Base-by-base conservation (phyloP, 768 basidiomycete genomes). In the Mycena rebaudengoi region DNA sequence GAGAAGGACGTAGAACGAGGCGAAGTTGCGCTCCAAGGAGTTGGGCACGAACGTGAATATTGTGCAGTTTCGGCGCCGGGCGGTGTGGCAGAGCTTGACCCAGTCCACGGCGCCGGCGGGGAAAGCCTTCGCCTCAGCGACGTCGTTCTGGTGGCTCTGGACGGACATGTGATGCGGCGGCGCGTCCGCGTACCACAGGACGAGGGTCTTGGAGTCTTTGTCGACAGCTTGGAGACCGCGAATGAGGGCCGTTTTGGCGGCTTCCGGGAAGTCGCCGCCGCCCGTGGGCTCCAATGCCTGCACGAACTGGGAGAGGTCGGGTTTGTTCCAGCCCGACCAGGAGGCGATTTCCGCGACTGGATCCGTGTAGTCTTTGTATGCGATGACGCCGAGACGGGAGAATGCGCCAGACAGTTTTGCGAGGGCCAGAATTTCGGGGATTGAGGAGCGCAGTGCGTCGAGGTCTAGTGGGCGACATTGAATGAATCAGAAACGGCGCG, bases 131-230 rank as follows among this genome's bases (percentile, higher is more conserved):
- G 23, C 51, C 48, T 74, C 72, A 13, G 40, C 39, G 30, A 41
- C 58, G 51, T 66, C 57, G 54, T 74, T 73, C 14, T 58, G 41
- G 65, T 23, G 25, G 50, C 61, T 65, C 39, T 49, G 44, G 53
- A 60, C 33, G 14, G 52, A 65, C 23, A 32, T 21, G 60, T 73
- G 72, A 44, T 74, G 73, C 5, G 73, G 73, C 7, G 72, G 69
- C 16, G 73, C 73, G 46, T 74, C 72, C n/a, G 73, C 64, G 54
- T 71, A 73, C 72, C 73, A 73, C 23, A 74, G 44, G n/a, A 73
- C 62, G 3, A 74, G 66, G 1, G 72, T 74, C 39, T 65, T 53
- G 29, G 60, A 59, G 4, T 69, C 48, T 20, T 71, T 67, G 35
- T 74, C 57, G 32, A 65, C 68, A 2, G 60, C 66, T 53, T 73